These are phyloP conservation scores for Ogataea neopini DNA, from an alignment of 805 yeast species.

Conservation along the genomic window DNA sequence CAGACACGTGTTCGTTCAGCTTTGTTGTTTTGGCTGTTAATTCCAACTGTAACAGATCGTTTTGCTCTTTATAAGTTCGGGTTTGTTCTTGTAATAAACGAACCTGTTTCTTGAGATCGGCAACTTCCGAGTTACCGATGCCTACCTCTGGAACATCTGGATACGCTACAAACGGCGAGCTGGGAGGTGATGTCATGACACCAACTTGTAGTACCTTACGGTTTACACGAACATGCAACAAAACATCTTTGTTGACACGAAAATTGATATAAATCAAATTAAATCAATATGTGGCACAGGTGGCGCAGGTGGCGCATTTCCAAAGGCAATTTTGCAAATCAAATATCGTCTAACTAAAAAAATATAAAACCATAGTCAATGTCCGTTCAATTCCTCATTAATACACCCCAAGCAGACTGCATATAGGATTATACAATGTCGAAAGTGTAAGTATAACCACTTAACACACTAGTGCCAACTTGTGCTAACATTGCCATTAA, in stretches of 20 bases:
- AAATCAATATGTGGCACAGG: not conserved
- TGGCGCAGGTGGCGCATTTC: not conserved
- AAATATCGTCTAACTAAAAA: not conserved
- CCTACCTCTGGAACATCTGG: too few species aligned
- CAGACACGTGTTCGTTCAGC: constrained; percentile 13
- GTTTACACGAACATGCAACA: not conserved
- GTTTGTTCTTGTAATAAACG: constrained; percentile 22
- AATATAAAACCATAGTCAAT: not conserved
- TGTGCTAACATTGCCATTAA: too few species aligned
- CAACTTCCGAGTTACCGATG: too few species aligned
- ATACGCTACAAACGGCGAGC: constrained; percentile 24
- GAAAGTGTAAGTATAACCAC: constrained; percentile 26
- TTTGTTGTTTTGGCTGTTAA: constrained; percentile 6
- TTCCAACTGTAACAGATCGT: constrained; percentile 7
- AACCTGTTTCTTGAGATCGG: constrained; percentile 40
- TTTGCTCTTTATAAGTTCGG: constrained; percentile 6
- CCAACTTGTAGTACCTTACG: not conserved
- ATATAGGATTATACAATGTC: constrained; percentile 20
- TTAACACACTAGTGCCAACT: too few species aligned
- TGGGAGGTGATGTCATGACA: constrained; percentile 12
- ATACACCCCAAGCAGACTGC: not conserved
- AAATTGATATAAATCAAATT: not conserved
- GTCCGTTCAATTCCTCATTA: not conserved
- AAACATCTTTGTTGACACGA: too few species aligned
- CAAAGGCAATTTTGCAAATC: not conserved